These are phyloP conservation scores for Arachnomyces sp. DNA, from an alignment of 2,329 filamentous ascomycete species.

Conservation along the genomic window DNA sequence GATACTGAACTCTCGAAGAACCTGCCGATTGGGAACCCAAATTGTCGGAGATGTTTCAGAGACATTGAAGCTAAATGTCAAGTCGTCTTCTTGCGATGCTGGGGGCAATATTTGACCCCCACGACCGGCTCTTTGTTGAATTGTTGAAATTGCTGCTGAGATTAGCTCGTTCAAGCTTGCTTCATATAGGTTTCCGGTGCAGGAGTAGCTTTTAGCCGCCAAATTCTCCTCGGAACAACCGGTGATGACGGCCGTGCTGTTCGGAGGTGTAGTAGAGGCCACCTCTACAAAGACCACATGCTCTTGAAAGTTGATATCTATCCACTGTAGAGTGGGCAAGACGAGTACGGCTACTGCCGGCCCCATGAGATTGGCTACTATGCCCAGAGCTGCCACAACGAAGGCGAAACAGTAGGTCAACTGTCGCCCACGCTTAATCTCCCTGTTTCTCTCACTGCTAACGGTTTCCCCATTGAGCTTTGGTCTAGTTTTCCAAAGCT, in stretches of 20 bases:
- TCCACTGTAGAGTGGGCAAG: constrained; percentile 19
- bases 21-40: too few species aligned
- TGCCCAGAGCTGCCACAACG: constrained; percentile 15
- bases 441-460: too few species aligned
- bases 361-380: constrained; percentile 24
- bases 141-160: not conserved
- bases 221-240: constrained; percentile 5
- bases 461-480: constrained; percentile 12
- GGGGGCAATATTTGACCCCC: too few species aligned
- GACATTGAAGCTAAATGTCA: too few species aligned
- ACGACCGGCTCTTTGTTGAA: not conserved
- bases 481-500: too few species aligned
- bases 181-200: constrained; percentile 6
- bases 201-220: constrained; percentile 8
- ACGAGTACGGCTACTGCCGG: constrained; percentile 21
- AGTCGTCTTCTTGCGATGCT: too few species aligned
- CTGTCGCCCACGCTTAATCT: too few species aligned
- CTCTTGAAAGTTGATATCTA: constrained; percentile 7
- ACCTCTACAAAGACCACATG: constrained; percentile 3
- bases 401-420: constrained; percentile 12
- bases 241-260: too few species aligned
- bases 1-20: too few species aligned
- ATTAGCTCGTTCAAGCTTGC: constrained; percentile 8
- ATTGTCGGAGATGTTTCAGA: too few species aligned
- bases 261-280: too few species aligned